phyloP scores from a whole-genome alignment of 2,329 filamentous ascomycete genomes.

The Aspergillus amoenus region DNA sequence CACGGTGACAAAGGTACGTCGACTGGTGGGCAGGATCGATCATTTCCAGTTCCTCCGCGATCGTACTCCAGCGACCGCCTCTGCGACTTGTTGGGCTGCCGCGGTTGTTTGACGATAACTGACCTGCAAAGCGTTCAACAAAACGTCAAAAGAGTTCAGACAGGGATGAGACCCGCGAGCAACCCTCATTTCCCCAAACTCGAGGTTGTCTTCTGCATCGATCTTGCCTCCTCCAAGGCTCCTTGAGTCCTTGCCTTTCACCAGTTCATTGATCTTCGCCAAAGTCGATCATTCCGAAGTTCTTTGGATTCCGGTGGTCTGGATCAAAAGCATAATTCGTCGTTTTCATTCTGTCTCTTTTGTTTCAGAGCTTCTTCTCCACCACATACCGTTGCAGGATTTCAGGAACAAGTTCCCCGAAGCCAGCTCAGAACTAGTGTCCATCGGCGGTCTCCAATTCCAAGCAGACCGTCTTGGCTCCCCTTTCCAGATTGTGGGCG shows the following conservation, averaged over 20 bases:
- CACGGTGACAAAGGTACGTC: constrained; percentile 2
- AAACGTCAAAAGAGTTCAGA: not conserved
- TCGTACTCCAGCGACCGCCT: not conserved
- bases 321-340: constrained; percentile 1
- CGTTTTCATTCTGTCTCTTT: constrained; percentile 6
- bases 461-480: constrained; percentile 16
- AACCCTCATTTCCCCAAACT: not conserved
- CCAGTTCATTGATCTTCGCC: constrained; percentile 4
- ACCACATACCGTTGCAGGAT: constrained; percentile 29
- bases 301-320: constrained; percentile 3
- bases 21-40: constrained; percentile 17
- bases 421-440: constrained; percentile 30
- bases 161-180: not conserved
- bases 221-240: constrained; percentile 8
- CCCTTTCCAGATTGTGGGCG: constrained; percentile 8
- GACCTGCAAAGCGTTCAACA: not conserved
- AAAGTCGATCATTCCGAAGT: constrained; percentile 2
- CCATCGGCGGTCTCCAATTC: constrained; percentile 20
- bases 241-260: not conserved
- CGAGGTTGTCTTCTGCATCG: constrained; percentile 14
- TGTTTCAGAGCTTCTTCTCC: constrained; percentile 5
- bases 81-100: not conserved
- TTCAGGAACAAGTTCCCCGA: constrained; percentile 34
- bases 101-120: too few species aligned
- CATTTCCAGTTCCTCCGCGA: constrained; percentile 16